Base-by-base conservation (phyloP, 2,329 filamentous ascomycete species). In the Calonectria ilicicola region DNA sequence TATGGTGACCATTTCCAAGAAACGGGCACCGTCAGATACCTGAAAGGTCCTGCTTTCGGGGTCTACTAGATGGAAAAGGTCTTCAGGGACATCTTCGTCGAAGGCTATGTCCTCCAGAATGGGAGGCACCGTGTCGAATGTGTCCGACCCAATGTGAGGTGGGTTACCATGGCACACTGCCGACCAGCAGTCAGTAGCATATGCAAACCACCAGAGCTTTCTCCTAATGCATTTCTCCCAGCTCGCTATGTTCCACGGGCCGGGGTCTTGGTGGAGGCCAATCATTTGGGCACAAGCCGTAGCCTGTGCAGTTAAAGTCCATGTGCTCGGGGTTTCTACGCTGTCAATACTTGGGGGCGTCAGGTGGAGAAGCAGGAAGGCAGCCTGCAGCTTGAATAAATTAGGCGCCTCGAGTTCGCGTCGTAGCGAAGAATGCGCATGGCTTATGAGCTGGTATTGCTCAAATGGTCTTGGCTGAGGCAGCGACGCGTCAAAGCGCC, bases 381-480 rank as follows among this genome's bases (percentile, higher is more conserved):
- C 85, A n/a, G 86, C 85, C 79, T 88, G 87, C n/a, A 88, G 73
- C 10, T 84, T 85, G 65, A 82, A 85, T 5, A 88, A 79, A 35
- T 87, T 86, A 0, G 87, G 86, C 0, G 86, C 85, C 47, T 88
- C 85, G 0, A 88, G 80, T 70, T 88, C 87, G 2, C 86, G 81
- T 26, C 86, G 82, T 3, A 88, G 76, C 0, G 85, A 84, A 27
- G 82, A 80, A 62, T 87, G 84, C 1, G 86, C 85, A 56, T 85
- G 81, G 35, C 85, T 84, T 42, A 85, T 69, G 2, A 86, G 79
- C 66, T 86, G 82, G 29, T 86, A 82, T 73, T 88, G 85, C 65
- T 83, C 73, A 46, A 86, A 84, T 0, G 83, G 82, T 7, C 82
- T 80, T 2, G 81, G 73, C 3, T 72, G 75, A 6, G 79, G 78